Percentiles rank a stretch among this genome's conserved stretches.
Conservation (phyloP, 192 early-diverging fungal genomes). For the Spizellomyces sp. region DNA sequence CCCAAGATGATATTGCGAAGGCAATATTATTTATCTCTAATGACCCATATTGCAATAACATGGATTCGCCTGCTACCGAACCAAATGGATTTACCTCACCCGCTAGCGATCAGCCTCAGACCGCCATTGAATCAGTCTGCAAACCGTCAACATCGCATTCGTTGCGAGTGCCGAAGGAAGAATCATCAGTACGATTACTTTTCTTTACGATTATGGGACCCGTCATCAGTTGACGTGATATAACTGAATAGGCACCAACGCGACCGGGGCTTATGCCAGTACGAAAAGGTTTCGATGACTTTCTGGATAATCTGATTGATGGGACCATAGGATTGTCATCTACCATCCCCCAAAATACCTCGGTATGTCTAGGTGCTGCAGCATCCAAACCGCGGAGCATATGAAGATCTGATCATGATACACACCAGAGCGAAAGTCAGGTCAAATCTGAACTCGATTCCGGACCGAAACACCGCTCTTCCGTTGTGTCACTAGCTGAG, state of each 20-base stretch:
- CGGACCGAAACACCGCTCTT: too few species aligned
- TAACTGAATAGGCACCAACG: too few species aligned
- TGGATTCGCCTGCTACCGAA: not conserved
- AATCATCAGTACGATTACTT: not conserved
- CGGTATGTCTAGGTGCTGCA: too few species aligned
- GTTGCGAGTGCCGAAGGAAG: not conserved
- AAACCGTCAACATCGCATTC: too few species aligned
- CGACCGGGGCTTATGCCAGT: not conserved
- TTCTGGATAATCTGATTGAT: not conserved
- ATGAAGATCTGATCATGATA: too few species aligned
- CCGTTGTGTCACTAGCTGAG: too few species aligned
- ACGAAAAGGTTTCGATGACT: not conserved
- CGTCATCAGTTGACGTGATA: not conserved
- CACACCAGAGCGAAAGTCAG: too few species aligned
- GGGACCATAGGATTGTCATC: too few species aligned
- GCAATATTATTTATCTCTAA: not conserved
- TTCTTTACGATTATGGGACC: not conserved
- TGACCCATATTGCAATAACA: not conserved
- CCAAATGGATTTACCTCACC: not conserved
- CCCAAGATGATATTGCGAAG: conserved; percentile 5
- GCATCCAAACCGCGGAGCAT: too few species aligned
- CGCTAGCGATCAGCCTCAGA: not conserved
- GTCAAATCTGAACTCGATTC: too few species aligned
- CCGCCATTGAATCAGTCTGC: too few species aligned
- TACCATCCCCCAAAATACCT: too few species aligned